Evolutionary conservation across 768 basidiomycete species (phyloP), one percentile per base, ranked within the genome.

Genomic region (Mycena alexandri): DNA sequence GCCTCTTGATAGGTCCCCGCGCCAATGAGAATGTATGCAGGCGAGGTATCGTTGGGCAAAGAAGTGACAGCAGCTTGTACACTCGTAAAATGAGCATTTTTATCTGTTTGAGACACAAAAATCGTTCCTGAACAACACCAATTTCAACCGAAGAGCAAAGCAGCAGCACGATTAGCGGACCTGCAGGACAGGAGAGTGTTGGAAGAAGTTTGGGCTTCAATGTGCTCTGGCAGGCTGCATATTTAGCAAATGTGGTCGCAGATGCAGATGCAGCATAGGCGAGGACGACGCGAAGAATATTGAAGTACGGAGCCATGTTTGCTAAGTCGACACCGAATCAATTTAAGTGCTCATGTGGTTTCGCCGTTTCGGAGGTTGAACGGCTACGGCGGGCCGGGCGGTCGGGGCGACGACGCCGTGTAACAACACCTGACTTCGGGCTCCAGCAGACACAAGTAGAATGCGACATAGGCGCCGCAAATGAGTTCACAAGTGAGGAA

Each of bases 21-120:
- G 13, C 74, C 78, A 47, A 80, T 73, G 24, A 79, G 69, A 62
- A 80, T 73, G 47, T 62, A 68, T 17, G 56, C 66, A 13, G 58
- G 50, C 46, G 67, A 42, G 14, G 58, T 50, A 60, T 70, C 69
- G 34, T 65, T 33, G 8, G 69, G 69, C 29, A 70, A 54, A 11
- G 77, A 75, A 22, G 55, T 51, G 21, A 78, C 61, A 38, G 77
- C 77, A 42, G 57, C 69, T 56, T 79, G 77, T 21, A 78, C 73
- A 25, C 60, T 73, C 17, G 55, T 63, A 48, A 71, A 73, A 46
- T 68, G 29, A 11, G 75, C 75, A 47, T 72, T 71, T 21, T 64
- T 55, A 61, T 79, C 78, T 19, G 71, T 78, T 60, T 74, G 75
- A 9, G 78, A 79, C 24, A 78, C 79, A 52, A 72, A 79, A 12